Evolutionary conservation across 164 flowering plant genomes (phyloP), one percentile per base, ranked within the genome.

Genomic region (Nymphaea colorata): DNA sequence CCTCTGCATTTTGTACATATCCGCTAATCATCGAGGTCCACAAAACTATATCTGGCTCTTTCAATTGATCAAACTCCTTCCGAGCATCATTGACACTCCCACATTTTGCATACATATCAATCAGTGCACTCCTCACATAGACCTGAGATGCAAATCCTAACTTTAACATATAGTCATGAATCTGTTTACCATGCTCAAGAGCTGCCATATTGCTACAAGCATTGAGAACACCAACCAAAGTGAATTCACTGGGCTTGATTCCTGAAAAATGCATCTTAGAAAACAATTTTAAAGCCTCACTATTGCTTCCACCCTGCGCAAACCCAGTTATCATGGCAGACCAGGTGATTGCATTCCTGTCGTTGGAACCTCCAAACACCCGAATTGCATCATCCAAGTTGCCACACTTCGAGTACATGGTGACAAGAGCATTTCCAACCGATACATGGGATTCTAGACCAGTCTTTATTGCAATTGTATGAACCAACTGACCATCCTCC

Each of bases 21-120:
- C 98, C 96, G 16, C 81, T 82, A 14, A 92, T 88, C 90, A 92
- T 88, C 51, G 98, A 84, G 3, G 91, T 87, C 98, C 98, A 92
- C 66, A 90, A 62, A 61, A 84, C 94, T 59, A 86, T 67, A 78
- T 92, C 96, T 10, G 87, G 83, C 66, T 86, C 85, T 67, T 75
- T 71, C 16, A 86, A 70, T 75, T 71, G 79, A 71, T 87, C 88
- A 76, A 91, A 91, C 51, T 83, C 90, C 68, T 76, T 84, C 36
- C 84, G 70, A 36, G 98, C 96, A 78, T 91, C 93, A 12, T 8
- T 63, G 11, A 78, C 62, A 61, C 77, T 66, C 11, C 87, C 85
- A 66, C 90, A 88, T 77, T 90, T 92, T 0, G 96, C 95, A 77
- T 92, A 92, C 96, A 90, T 90, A 70, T 88, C 93, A 55, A 92